A percentile compares a stretch with the other conserved stretches of the same genome.
phyloP scores from a whole-genome alignment of 2,329 filamentous ascomycete species.

The Pyrenophora teres region DNA sequence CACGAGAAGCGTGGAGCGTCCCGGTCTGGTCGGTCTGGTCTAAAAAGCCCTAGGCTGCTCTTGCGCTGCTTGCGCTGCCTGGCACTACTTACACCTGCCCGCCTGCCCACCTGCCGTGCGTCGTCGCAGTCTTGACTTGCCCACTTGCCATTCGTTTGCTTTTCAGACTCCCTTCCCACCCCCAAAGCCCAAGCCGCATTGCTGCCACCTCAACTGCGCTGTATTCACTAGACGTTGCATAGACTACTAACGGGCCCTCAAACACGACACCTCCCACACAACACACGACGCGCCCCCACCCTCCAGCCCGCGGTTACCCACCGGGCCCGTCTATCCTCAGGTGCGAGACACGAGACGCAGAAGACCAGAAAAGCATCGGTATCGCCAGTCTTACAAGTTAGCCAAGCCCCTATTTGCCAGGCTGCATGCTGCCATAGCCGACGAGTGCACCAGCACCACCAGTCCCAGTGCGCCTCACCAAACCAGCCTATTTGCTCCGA shows the following conservation, averaged over 20 bases:
- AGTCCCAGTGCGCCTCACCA: slow-evolving; percentile 30
- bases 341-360: slow-evolving; percentile 33
- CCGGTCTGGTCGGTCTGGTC: slow-evolving; percentile 12
- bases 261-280: slow-evolving; percentile 13
- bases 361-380: slow-evolving; percentile 25
- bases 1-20: slow-evolving; percentile 14
- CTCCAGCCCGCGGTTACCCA: slow-evolving; percentile 12
- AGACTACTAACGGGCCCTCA: slow-evolving; percentile 18
- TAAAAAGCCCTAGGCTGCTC: slow-evolving; percentile 24
- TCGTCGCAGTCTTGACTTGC: neutral
- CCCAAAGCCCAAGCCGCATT: slow-evolving; percentile 5
- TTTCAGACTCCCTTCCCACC: slow-evolving; percentile 1
- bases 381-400: slow-evolving; percentile 38
- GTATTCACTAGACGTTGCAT: slow-evolving; percentile 18
- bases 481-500: slow-evolving; percentile 18
- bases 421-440: slow-evolving; percentile 9
- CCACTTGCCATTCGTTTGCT: slow-evolving; percentile 5
- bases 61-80: slow-evolving; percentile 23
- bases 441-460: slow-evolving; percentile 23
- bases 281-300: slow-evolving; percentile 25
- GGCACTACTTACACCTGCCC: slow-evolving; percentile 5
- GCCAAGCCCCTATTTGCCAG: slow-evolving; percentile 18
- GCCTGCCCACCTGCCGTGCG: neutral
- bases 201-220: slow-evolving; percentile 1
- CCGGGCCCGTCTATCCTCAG: slow-evolving; percentile 24